Percentiles rank a stretch among this genome's conserved stretches.
Conservation (phyloP, 1,284 basidiomycete genomes). For the Pseudozyma pruni region DNA sequence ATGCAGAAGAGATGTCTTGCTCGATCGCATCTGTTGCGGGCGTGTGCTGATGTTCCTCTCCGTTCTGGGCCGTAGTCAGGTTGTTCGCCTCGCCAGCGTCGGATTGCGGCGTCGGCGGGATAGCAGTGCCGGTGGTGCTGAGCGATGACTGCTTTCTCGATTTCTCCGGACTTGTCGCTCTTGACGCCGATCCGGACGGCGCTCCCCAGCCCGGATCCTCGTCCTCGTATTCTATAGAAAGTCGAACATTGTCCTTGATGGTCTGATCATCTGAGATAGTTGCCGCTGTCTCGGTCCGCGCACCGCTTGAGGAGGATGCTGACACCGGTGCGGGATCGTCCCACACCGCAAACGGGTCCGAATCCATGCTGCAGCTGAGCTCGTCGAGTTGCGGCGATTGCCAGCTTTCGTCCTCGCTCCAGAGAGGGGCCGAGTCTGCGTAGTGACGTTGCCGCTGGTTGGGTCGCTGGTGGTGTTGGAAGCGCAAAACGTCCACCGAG, state of each 20-base stretch:
- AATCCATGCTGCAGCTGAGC: constrained; percentile 19
- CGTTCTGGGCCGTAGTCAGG: background rate
- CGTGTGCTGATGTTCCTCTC: too few relatives aligned
- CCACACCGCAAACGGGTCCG: constrained; percentile 49
- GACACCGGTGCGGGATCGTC: constrained; percentile 27
- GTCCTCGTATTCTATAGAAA: constrained; percentile 28
- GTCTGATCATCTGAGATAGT: background rate
- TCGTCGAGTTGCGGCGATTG: background rate
- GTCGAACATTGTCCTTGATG: constrained; percentile 5
- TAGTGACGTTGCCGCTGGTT: too few relatives aligned
- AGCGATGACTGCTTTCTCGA: constrained; percentile 16
- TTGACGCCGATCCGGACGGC: constrained; percentile 18
- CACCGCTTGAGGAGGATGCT: background rate
- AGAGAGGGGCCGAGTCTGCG: too few relatives aligned
- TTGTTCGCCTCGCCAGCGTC: background rate
- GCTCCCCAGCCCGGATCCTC: constrained; percentile 46
- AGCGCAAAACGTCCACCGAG: background rate
- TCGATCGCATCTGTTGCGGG: too few relatives aligned
- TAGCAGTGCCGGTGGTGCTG: background rate
- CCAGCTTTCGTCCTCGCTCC: too few relatives aligned
- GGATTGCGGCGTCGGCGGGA: background rate
- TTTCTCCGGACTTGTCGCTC: constrained; percentile 34
- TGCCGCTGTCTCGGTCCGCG: background rate
- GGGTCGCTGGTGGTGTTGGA: background rate
- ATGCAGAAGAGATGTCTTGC: too few relatives aligned